Base-by-base conservation (phyloP, 805 yeast species). In the Saccharomycopsis javanensis region DNA sequence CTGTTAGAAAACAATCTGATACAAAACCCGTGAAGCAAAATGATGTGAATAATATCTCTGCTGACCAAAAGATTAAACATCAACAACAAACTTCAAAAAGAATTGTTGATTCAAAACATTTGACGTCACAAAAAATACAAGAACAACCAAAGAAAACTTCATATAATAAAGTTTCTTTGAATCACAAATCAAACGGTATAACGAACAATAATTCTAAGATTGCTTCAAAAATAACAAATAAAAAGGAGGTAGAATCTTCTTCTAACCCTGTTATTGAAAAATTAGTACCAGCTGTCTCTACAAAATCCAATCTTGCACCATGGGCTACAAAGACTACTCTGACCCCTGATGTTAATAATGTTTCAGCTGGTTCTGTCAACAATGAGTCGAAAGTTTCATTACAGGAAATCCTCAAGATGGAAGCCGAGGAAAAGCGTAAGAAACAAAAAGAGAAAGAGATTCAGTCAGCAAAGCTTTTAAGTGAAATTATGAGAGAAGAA, bases 331-430 rank as follows among this genome's bases (percentile, higher is more conserved):
- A 66, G 23, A 59, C 66, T 27, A 60, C 64, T 5, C 60, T 64
- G 23, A 15, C 30, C 13, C 4, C 33, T 6, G 16, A 20, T 18
- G 15, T 10, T 16, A 33, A 23, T 6, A 30, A 18, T 10, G 20
- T 5, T 4, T 42, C 48, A 13, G 4, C 37, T 28, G 50, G 13
- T 2, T 6, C 50, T 6, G 31, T 16, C 16, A 51, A 30, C 25
- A 13, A 16, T 8, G 48, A 20, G 15, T 28, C 48, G 20, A 30
- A 23, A n/a, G 58, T 79, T 55, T 69, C 83, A 0, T 69, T 80
- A 63, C 73, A 75, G 55, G 79, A 80, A 66, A 79, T 80, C 57
- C 83, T 79, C 64, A 70, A 70, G 61, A 48, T 65, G 25, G 71
- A 79, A 57, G 79, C 78, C 59, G 76, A 76, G 31, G 80, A 77